Conservation (phyloP, 2,329 filamentous ascomycete genomes). For the Pestalotiopsis sp. region DNA sequence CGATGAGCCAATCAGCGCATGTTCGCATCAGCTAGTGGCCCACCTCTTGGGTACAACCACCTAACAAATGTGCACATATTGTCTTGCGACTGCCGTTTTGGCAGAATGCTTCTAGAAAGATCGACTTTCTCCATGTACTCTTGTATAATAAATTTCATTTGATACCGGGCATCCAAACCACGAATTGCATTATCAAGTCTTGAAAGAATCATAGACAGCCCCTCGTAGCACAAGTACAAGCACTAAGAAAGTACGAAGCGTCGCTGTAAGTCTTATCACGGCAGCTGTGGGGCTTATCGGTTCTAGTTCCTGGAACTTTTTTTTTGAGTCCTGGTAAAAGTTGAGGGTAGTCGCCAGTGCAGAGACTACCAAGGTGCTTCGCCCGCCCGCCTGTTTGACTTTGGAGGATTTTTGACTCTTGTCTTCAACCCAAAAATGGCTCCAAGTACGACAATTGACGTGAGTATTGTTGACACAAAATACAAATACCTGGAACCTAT, state of each 20-base stretch:
- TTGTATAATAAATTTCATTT: too few relatives aligned
- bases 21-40: neutral
- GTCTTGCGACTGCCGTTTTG: neutral
- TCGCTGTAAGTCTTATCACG: constrained; percentile 4
- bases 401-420: constrained; percentile 1
- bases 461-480: constrained; percentile 16
- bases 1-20: constrained; percentile 7
- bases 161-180: neutral
- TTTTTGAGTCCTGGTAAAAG: constrained; percentile 4
- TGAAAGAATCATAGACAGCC: neutral
- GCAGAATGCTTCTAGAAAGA: neutral
- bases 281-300: constrained; percentile 10
- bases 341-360: neutral
- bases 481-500: neutral
- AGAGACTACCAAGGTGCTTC: neutral
- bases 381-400: neutral
- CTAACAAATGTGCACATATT: too few relatives aligned
- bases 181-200: neutral
- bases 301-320: constrained; percentile 7
- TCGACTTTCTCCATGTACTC: too few relatives aligned
- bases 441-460: constrained; percentile 22
- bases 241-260: neutral
- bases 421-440: constrained; percentile 25
- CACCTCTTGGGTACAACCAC: neutral
- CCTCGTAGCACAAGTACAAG: neutral